Base-by-base conservation (phyloP, 805 yeast species). In the Myxozyma geophila region DNA sequence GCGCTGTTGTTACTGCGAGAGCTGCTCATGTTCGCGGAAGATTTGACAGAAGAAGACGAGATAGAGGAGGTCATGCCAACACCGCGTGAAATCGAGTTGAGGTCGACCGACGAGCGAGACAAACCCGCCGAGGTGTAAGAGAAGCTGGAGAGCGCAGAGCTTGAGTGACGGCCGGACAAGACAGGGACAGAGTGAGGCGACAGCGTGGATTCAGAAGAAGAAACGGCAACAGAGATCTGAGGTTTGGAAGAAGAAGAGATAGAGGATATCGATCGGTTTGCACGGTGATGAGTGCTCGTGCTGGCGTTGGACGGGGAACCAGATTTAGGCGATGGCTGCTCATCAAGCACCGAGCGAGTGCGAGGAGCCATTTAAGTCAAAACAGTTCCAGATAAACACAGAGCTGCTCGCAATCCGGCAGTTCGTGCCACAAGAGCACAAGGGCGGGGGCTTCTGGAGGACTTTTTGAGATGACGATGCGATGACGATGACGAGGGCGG, bases 191-290 rank as follows among this genome's bases (percentile, higher is more conserved):
- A 17, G 19, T 36, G 58, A 8, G 44, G 58, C 37, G 51, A 40
- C 12, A 40, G 15, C 13, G 49, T 7, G 3, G 15, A 23, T 7
- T 58, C 55, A 1, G 55, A 39, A 4, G 60, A 49, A 4, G 55
- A 49, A 4, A 58, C 60, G 5, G 53, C 17, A 13, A 58, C 54
- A 17, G 55, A 58, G 13, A 58, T 28, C 19, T 49, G 54, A 5
- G 49, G 48, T n/a, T 43, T 41, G 6, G 51, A 17, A 9, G 9
- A 44, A 13, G 28, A 28, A 28, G 28, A 28, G n/a, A n/a, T n/a
- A 28, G 28, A 28, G 28, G 28, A 3, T 28, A 28, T 28, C 28
- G 28, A 40, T 23, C 21, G 40, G 17, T 10, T 19, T 8, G 37
- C 15, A 7, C 39, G 57, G 13, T 53, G 57, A 35, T 7, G 51